Evolutionary conservation across 768 basidiomycete species (phyloP).

Genomic region (Gelatoporia subvermispora): DNA sequence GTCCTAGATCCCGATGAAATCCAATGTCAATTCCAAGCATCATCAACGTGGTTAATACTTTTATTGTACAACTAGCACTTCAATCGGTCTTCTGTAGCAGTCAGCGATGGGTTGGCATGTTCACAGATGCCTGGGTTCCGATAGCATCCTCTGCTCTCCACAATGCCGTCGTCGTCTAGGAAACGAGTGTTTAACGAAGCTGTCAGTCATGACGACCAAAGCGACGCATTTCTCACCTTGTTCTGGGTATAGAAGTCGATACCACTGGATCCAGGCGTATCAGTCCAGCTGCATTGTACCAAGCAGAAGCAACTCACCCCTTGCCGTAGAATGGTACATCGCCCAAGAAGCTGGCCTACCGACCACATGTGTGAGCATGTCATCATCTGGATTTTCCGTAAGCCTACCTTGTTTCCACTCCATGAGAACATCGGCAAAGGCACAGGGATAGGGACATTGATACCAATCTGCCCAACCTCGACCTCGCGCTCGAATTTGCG

Average conservation of each 20-base stretch:
- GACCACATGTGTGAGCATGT: background rate
- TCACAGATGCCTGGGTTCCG: slow-evolving; percentile 66
- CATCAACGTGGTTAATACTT: too few species aligned
- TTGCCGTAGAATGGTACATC: slow-evolving; percentile 90
- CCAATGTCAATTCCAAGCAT: too few species aligned
- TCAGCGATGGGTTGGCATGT: slow-evolving; percentile 77
- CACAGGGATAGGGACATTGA: slow-evolving; percentile 89
- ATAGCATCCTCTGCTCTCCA: slow-evolving; percentile 86
- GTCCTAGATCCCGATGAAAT: too few species aligned
- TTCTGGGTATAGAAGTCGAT: slow-evolving; percentile 94
- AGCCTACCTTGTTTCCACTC: slow-evolving; percentile 85
- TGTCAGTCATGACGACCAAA: background rate
- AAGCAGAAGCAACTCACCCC: slow-evolving; percentile 39
- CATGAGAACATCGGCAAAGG: slow-evolving; percentile 91
- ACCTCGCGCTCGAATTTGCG: slow-evolving; percentile 84
- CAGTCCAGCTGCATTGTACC: slow-evolving; percentile 4
- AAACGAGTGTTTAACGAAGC: background rate
- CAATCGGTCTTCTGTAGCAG: too few species aligned
- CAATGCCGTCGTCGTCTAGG: slow-evolving; percentile 80
- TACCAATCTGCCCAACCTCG: slow-evolving; percentile 86
- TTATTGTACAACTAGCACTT: too few species aligned
- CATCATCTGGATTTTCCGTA: background rate
- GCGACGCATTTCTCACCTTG: slow-evolving; percentile 45
- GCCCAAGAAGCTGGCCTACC: slow-evolving; percentile 65
- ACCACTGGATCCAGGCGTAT: slow-evolving; percentile 44